phyloP scores from a whole-genome alignment of 2,329 filamentous ascomycete species.

The Paecilomyces sp. region DNA sequence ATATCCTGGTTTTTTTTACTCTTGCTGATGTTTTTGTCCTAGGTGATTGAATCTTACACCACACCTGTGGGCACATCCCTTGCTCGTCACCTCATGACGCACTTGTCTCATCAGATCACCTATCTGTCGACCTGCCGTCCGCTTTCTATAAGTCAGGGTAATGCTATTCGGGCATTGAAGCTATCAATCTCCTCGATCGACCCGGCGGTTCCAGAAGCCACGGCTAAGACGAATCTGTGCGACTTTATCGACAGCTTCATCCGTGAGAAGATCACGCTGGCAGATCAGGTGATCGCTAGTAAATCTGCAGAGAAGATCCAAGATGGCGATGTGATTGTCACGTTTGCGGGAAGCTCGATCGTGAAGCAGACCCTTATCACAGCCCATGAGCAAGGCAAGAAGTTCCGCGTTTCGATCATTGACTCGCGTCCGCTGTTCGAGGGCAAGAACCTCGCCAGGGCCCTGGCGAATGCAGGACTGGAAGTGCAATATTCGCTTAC shows the following conservation, averaged over 20 bases:
- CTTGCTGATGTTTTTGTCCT: conserved; percentile 10
- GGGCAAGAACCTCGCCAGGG: conserved; percentile 63
- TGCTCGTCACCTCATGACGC: conserved; percentile 81
- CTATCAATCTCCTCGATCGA: conserved; percentile 86
- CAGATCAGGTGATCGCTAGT: conserved; percentile 76
- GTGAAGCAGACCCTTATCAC: conserved; percentile 74
- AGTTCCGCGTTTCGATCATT: conserved; percentile 77
- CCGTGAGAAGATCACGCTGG: conserved; percentile 78
- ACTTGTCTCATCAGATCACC: conserved; percentile 92
- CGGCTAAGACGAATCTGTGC: conserved; percentile 72
- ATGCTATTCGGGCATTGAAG: conserved; percentile 91
- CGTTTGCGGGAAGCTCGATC: conserved; percentile 77
- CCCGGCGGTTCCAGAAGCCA: conserved; percentile 71
- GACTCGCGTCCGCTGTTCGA: conserved; percentile 68
- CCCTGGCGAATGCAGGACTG: conserved; percentile 62
- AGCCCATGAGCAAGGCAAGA: conserved; percentile 62
- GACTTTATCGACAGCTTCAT: conserved; percentile 84
- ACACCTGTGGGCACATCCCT: conserved; percentile 80
- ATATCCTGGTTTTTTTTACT: neutral
- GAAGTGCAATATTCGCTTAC: conserved; percentile 76
- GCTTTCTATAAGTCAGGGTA: conserved; percentile 94
- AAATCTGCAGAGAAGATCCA: conserved; percentile 69
- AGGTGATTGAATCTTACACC: conserved; percentile 89
- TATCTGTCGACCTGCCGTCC: conserved; percentile 91
- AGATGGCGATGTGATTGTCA: conserved; percentile 74